phyloP scores from a whole-genome alignment of 805 yeast genomes.

The Yamadazyma laniorum region DNA sequence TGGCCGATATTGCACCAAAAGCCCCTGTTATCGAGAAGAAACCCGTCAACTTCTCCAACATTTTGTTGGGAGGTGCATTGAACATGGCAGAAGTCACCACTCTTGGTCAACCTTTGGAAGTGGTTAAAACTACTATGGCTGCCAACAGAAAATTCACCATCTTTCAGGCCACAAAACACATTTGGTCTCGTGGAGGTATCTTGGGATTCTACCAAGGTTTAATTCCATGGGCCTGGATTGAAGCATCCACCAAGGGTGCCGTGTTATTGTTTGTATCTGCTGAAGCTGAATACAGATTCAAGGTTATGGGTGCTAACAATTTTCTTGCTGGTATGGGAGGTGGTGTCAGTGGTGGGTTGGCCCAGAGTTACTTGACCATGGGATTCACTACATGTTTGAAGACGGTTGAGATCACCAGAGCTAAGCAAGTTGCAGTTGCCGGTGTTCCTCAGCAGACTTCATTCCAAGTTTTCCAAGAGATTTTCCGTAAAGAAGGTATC shows the following conservation, averaged over 20 bases:
- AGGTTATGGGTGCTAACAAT: slow-evolving; percentile 56
- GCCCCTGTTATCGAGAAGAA: slow-evolving; percentile 58
- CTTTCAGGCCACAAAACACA: slow-evolving; percentile 63
- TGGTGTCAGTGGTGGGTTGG: slow-evolving; percentile 94
- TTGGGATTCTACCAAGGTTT: slow-evolving; percentile 94
- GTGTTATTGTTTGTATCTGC: slow-evolving; percentile 88
- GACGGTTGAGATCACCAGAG: slow-evolving; percentile 94
- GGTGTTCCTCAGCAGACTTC: slow-evolving; percentile 71
- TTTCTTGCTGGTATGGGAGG: slow-evolving; percentile 91
- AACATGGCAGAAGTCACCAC: slow-evolving; percentile 92
- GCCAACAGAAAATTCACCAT: slow-evolving; percentile 80
- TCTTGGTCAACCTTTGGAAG: slow-evolving; percentile 96
- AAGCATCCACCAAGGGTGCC: slow-evolving; percentile 98
- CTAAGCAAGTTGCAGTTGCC: slow-evolving; percentile 64
- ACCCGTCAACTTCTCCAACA: slow-evolving; percentile 84
- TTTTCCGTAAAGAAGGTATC: slow-evolving; percentile 82
- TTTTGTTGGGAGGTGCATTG: slow-evolving; percentile 88
- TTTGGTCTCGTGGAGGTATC: slow-evolving; percentile 93
- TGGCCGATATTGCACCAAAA: slow-evolving; percentile 11
- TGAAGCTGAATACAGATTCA: slow-evolving; percentile 82
- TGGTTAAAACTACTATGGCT: slow-evolving; percentile 95
- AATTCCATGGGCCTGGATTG: slow-evolving; percentile 99
- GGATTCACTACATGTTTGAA: slow-evolving; percentile 99
- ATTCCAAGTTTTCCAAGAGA: slow-evolving; percentile 82
- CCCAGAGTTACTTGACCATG: slow-evolving; percentile 94